Evolutionary conservation across 805 yeast genomes (phyloP).

Genomic region (Jamesozyma piceae): DNA sequence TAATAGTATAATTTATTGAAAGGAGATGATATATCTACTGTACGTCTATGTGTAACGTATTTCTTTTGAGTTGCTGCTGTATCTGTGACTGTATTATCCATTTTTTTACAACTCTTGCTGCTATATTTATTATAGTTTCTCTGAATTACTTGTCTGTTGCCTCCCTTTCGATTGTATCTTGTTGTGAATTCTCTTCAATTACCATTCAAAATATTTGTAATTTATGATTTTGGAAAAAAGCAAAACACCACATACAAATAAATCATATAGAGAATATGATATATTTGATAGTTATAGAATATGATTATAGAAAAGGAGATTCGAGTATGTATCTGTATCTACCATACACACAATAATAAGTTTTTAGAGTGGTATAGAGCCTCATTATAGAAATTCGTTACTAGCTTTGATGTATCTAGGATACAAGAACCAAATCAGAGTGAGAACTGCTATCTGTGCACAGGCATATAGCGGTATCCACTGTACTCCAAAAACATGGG

Average conservation of each 20-base stretch:
- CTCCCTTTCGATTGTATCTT: too few species aligned
- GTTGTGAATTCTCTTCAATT: too few species aligned
- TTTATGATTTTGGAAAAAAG: not conserved
- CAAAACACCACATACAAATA: not conserved
- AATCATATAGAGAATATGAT: not conserved
- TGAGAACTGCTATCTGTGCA: slow-evolving; percentile 15
- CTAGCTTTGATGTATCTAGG: slow-evolving; percentile 21
- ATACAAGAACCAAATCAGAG: slow-evolving; percentile 21
- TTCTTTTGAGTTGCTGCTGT: slow-evolving; percentile 15
- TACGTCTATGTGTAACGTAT: slow-evolving; percentile 26
- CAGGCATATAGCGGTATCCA: slow-evolving; percentile 25
- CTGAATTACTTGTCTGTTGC: too few species aligned
- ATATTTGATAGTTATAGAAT: too few species aligned
- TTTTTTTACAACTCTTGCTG: not conserved
- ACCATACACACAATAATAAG: too few species aligned
- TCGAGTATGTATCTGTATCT: too few species aligned
- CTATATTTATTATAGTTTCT: not conserved
- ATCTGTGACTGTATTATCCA: not conserved
- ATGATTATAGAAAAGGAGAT: not conserved
- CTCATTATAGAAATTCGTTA: slow-evolving; percentile 15
- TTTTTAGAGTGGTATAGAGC: too few species aligned
- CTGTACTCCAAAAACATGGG: slow-evolving; percentile 21
- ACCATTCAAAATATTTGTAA: too few species aligned
- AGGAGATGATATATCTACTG: slow-evolving; percentile 28
- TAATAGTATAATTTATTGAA: slow-evolving; percentile 22